Evolutionary conservation across 2,329 filamentous ascomycete genomes (phyloP), one percentile per base, ranked within the genome.

Genomic region (Pseudocercospora eumusae): DNA sequence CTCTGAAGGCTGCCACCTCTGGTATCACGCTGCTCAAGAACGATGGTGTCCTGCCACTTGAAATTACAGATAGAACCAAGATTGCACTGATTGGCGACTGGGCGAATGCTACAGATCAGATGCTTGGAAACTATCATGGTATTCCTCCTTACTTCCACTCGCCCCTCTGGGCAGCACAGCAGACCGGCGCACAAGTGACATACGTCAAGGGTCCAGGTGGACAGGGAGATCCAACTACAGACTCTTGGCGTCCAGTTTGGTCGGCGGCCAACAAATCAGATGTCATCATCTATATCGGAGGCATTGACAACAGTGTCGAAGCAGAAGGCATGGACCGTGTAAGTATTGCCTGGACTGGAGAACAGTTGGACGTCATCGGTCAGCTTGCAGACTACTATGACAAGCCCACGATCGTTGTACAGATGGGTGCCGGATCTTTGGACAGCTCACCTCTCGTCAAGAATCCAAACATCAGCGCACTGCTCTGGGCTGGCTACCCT

Each of bases 121-220:
- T 88, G 76, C 83, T 83, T 56, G 86, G 85, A 0, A 85, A 84
- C 67, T 88, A 88, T 73, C 77, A 70, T 61, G 85, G 86, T 27
- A 73, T 78, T 2, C 79, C 86, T 0, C 83, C 84, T 0, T 88
- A 83, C 72, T 75, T 84, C 2, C 80, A 79, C 64, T 81, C 79
- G 3, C 85, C 85, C 0, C 75, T 84, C 0, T 80, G 78, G 28
- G 84, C 85, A 10, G 80, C 84, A 8, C 69, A 81, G 40, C 72
- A 79, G 21, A 77, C 81, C 3, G 78, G 78, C 1, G 73, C 82
- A 27, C 75, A 77, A 0, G 78, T 82, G 21, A 77, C 77, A 64
- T 82, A 82, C 61, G 81, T 78, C 1, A 61, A 73, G 5, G 78
- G 77, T 4, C 71, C 75, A 2, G 73, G 73, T 10, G 70, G 71